Evolutionary conservation across 352 stramenopile species (phyloP), one percentile per base, ranked within the genome.

Genomic region (Pythium phragmiticola): DNA sequence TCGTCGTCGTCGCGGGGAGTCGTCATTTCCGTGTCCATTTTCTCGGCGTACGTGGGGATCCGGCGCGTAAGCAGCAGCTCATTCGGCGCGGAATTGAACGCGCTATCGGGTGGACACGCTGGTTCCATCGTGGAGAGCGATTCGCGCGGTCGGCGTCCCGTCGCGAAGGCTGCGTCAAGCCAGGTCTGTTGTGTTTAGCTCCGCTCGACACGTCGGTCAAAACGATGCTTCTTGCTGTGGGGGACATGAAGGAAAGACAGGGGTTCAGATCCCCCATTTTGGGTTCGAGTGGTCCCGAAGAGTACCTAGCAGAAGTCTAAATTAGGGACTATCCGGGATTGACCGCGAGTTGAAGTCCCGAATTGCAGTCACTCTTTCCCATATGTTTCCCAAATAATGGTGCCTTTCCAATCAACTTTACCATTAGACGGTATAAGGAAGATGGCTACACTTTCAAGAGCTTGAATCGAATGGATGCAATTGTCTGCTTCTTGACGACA

Each of bases 1-100:
- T 46, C 28, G 17, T 50, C 55, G 42, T 59, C 47, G 39, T 60
- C 54, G 36, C 23, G 30, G 13, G 64, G 53, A 0, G 64, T 59
- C 6, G 45, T 54, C 64, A 71, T 71, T 71, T 66, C 58, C 3
- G 58, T 63, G 34, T 71, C 64, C 49, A 70, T 70, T 70, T 70
- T 57, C 56, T 53, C 53, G 17, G 47, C 51, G 23, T 41, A 33
- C 34, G 57, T 30, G 19, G 43, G 49, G 56, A 41, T 51, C 36
- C 43, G 56, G 26, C 57, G 14, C 7, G 17, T 33, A 17, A 42
- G 48, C 8, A 70, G 50, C 30, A 42, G 49, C 43, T 61, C 63
- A 57, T 65, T 57, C 42, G 63, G 57, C 50, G 63, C 57, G 8
- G 30, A 26, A 19, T 37, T 7, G 34, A 51, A 36, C 11, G 56